A percentile compares a stretch with the other conserved stretches of the same genome.
These are phyloP conservation scores for Cyclotella choctawhatcheeana DNA, from an alignment of 108 stramenopile species.

Conservation along the genomic window DNA sequence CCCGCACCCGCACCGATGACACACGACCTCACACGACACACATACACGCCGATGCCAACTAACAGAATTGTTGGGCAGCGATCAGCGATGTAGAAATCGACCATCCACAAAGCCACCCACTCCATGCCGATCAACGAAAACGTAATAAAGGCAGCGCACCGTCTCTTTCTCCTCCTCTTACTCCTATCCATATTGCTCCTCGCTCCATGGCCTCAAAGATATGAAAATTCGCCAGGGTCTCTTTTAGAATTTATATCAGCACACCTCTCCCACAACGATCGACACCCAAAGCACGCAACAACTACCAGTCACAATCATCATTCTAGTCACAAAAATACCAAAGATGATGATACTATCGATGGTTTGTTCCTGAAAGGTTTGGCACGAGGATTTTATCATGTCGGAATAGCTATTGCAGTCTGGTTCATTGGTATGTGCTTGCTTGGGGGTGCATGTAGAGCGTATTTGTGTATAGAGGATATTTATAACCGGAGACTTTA, in stretches of 20 bases:
- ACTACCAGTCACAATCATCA: background rate
- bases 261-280: background rate
- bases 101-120: too few species aligned
- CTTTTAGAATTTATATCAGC: background rate
- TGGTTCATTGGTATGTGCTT: constrained; percentile 15
- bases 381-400: constrained; percentile 14
- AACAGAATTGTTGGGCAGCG: too few species aligned
- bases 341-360: background rate
- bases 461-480: constrained; percentile 12
- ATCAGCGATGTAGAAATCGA: too few species aligned
- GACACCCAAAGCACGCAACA: background rate
- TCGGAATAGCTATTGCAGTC: background rate
- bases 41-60: too few species aligned
- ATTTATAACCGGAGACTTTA: constrained; percentile 3
- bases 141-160: background rate
- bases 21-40: too few species aligned
- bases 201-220: background rate
- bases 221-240: background rate
- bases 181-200: constrained; percentile 2
- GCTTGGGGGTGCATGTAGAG: constrained; percentile 5
- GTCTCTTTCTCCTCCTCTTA: constrained; percentile 12
- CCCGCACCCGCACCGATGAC: too few species aligned
- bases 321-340: too few species aligned
- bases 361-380: background rate
- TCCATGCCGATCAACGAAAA: constrained; percentile 15